Evolutionary conservation across 1,284 basidiomycete genomes (phyloP), one percentile per base, ranked within the genome.

Genomic region (Testicularia cyperi): DNA sequence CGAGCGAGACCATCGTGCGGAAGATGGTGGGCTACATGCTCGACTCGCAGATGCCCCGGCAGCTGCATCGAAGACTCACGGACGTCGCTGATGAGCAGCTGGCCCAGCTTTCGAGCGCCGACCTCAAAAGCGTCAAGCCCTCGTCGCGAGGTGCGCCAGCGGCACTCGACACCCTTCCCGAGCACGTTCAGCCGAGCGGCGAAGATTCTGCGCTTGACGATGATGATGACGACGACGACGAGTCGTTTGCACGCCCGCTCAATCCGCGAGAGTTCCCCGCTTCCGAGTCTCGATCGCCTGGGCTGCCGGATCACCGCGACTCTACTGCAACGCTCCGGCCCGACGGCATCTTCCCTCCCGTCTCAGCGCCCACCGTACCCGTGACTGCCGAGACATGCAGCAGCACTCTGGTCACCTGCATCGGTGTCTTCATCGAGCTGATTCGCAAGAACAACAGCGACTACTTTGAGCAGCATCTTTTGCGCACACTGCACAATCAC

Each of bases 391-490:
- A 88, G 45, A 87, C 86, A 1, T 83, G 85, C n/a, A 85, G 86
- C 0, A 97, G 92, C 5, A 91, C 91, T 0, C 84, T 97, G 33
- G 83, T 88, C 23, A 86, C 91, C 54, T 87, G 90, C 20, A 88
- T 94, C 64, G 87, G 88, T 38, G 85, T 98, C 68, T 82, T 97
- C 58, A 88, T 96, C 68, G 95, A 99, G 77, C 83, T 99, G 27
- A 97, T 99, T 66, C 84, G 95, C 44, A 92, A 97, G 77, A 98
- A 98, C 79, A 98, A 98, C 78, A 94, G 92, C 40, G 94, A 99
- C 77, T 96, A 92, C 77, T 94, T 95, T 73, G 95, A 99, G 79
- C 94, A 92, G 13, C 95, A 94, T 77, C 82, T 97, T n/a, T 95
- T 96, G 79, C 91, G 96, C 75, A 92, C 90, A 1, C 79, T 96